Base-by-base conservation (phyloP, 1,284 basidiomycete species). In the Fistulina hepatica region DNA sequence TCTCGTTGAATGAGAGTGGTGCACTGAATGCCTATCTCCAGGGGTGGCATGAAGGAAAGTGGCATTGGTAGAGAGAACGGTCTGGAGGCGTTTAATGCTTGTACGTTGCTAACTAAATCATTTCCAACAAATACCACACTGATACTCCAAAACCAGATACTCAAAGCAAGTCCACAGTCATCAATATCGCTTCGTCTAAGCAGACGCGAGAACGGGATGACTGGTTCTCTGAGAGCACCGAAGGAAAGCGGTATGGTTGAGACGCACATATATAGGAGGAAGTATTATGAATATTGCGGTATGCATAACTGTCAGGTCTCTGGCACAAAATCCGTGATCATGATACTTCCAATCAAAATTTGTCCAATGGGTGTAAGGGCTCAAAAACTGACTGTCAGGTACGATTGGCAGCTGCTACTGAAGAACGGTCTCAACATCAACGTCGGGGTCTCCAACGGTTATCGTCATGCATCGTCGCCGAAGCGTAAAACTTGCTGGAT, bases 41-140 rank as follows among this genome's bases (percentile, higher is more conserved):
- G 81, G 84, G 84, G 85, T 17, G 83, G 84, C 12, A 82, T 84
- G 79, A 85, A 85, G 52, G 76, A 81, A 46, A 86, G 82, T 47
- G 84, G 83, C 2, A 79, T 85, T 38, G 83, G 83, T 3, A 60
- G 84, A 43, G 84, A 89, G 52, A 89, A 89, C 45, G 85, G 85
- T 2, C 42, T 81, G 5, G 84, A 89, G 50, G 82, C 84, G 8
- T 73, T 77, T 41, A 70, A 81, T 52, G 68, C 79, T 44, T 86
- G 82, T 83, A 42, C 47, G 81, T 65, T 16, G 5, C 22, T 21
- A 37, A 25, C 15, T 41, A 10, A 20, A 21, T 40, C 15, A 33
- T 19, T 21, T 13, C 15, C 7, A 15, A 8, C 33, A n/a, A 28
- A 21, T 31, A 20, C 26, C 17, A 43, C 27, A 16, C 34, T 37